These are phyloP conservation scores for Crassisporium funariophilum DNA, from an alignment of 768 basidiomycete genomes.

Conservation along the genomic window DNA sequence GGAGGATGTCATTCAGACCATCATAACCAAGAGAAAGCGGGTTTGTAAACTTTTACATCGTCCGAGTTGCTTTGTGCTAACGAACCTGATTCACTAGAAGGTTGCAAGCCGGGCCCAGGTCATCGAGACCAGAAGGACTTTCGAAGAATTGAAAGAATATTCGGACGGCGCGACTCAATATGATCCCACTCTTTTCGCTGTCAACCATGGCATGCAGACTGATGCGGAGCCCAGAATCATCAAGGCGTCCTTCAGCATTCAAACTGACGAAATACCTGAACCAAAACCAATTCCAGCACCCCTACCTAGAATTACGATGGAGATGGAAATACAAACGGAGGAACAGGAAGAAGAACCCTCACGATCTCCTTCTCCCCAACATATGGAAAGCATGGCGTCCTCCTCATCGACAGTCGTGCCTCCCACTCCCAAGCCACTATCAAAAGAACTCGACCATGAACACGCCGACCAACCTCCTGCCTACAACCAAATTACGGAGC, in stretches of 20 bases:
- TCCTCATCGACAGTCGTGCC: constrained; percentile 76
- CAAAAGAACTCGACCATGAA: constrained; percentile 30
- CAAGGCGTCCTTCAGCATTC: constrained; percentile 50
- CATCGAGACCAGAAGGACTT: constrained; percentile 42
- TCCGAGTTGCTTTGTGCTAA: constrained; percentile 7
- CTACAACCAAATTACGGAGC: constrained; percentile 61
- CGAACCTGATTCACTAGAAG: constrained; percentile 46
- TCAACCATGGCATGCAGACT: constrained; percentile 57
- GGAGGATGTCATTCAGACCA: constrained; percentile 78
- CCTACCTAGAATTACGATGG: constrained; percentile 41
- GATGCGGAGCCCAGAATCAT: constrained; percentile 54
- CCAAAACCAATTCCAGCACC: constrained; percentile 31
- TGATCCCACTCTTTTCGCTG: constrained; percentile 54
- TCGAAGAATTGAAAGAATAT: constrained; percentile 74
- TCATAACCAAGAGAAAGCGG: constrained; percentile 83
- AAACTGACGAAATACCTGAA: constrained; percentile 51
- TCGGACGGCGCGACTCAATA: constrained; percentile 75
- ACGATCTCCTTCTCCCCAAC: constrained; percentile 50
- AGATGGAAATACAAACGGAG: constrained; percentile 71
- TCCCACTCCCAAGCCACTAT: constrained; percentile 61
- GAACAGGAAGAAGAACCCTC: constrained; percentile 39
- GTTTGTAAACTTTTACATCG: constrained; percentile 37
- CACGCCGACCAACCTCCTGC: constrained; percentile 68
- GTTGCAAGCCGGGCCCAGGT: constrained; percentile 62
- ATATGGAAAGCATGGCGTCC: constrained; percentile 63